Evolutionary conservation across 1,284 basidiomycete genomes (phyloP).

Genomic region (Cutaneotrichosporon sp.): DNA sequence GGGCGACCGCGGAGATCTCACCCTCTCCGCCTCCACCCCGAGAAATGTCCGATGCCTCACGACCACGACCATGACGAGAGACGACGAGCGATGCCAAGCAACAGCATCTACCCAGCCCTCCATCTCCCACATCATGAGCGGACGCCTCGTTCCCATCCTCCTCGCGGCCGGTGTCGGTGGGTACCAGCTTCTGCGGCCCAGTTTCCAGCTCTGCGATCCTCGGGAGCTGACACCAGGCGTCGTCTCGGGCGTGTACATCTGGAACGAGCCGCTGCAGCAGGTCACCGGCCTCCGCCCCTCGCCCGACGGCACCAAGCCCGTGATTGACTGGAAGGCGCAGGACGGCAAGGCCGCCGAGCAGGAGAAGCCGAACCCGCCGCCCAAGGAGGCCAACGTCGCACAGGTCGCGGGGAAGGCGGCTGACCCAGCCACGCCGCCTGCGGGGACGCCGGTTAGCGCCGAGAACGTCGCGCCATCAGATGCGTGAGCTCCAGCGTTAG

Average conservation of each 20-base stretch:
- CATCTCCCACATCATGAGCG: slow-evolving; percentile 22
- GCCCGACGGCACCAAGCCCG: slow-evolving; percentile 7
- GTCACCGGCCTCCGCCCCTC: slow-evolving; percentile 30
- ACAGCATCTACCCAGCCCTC: too few relatives aligned
- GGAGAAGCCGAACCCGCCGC: neutral
- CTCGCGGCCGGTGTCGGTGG: slow-evolving; percentile 36
- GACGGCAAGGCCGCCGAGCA: neutral
- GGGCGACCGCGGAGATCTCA: neutral
- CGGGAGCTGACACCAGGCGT: slow-evolving; percentile 29
- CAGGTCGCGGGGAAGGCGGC: neutral
- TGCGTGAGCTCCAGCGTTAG: neutral
- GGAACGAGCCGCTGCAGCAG: slow-evolving; percentile 37
- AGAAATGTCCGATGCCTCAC: neutral
- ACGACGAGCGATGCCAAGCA: neutral
- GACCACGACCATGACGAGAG: too few relatives aligned
- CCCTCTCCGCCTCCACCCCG: neutral
- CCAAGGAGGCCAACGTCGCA: neutral
- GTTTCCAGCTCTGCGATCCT: neutral
- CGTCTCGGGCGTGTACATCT: slow-evolving; percentile 41
- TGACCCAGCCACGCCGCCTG: neutral
- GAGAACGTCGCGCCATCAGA: neutral
- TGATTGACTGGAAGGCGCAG: slow-evolving; percentile 2
- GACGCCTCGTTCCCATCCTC: slow-evolving; percentile 29
- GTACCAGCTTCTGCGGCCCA: slow-evolving; percentile 5
- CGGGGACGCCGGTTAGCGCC: neutral